Evolutionary conservation across 257 asterid genomes (phyloP), one percentile per base, ranked within the genome.

Genomic region (Leptodermis oblonga): DNA sequence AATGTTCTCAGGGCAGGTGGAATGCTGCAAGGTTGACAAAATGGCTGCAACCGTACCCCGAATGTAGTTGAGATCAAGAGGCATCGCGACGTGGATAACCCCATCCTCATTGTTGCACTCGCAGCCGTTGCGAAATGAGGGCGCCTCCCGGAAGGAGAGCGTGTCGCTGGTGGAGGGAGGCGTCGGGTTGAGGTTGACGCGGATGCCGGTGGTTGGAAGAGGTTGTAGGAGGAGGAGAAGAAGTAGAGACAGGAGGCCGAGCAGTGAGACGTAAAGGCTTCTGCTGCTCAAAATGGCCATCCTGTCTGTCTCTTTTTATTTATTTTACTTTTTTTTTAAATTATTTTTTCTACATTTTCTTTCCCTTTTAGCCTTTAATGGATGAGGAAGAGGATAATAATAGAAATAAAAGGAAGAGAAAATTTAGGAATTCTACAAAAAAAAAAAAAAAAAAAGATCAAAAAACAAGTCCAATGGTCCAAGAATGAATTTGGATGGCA

Each of bases 211-310:
- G 76, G 80, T 52, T 59, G 76, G 54, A 39, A 73, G 25, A 62
- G 82, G 80, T 54, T 74, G 86, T 53, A 76, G 73, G 77, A 84
- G 78, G 86, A 82, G 70, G 85, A 76, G 71, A 75, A 83, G 78
- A 86, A 81, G 72, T 84, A 84, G 78, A 73, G 95, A 87, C 89
- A 92, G 93, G 88, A 92, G 95, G 95, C 95, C 93, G 2, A 83
- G 65, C 78, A 84, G 84, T 68, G 80, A 76, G 72, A 72, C 54
- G 70, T 49, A 71, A 71, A 67, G 61, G 77, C 65, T 49, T 73
- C 73, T 76, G 78, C 77, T 61, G 71, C 83, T 85, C 85, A 86
- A 68, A 52, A 42, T 59, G 90, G 97, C 96, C 96, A 90, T 90
- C 97, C 90, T 82, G 86, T 75, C 92, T 30, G 36, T 26, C 7